These are phyloP conservation scores for Solanum bulbocastanum DNA, from an alignment of 257 asterid species.

Conservation along the genomic window DNA sequence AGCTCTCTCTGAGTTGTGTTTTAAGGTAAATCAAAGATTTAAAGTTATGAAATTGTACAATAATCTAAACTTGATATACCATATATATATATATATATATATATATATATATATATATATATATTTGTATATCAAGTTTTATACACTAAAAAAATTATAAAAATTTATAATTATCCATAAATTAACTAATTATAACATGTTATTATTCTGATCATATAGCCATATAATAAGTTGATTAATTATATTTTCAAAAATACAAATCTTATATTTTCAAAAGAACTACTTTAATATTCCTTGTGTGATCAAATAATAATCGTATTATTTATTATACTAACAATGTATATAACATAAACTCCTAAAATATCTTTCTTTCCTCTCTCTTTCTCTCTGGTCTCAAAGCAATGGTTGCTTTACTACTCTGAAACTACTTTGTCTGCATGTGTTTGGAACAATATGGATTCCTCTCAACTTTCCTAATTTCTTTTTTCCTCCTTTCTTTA, in stretches of 20 bases:
- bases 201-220: neutral
- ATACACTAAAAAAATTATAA: neutral
- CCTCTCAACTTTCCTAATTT: constrained; percentile 21
- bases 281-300: neutral
- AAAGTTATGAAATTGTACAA: neutral
- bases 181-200: neutral
- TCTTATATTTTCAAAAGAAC: neutral
- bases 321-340: neutral
- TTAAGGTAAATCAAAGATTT: neutral
- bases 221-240: neutral
- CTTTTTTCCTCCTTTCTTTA: neutral
- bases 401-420: constrained; percentile 58
- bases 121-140: neutral
- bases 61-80: neutral
- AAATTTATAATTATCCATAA: neutral
- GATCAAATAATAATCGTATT: neutral
- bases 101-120: neutral
- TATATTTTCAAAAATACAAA: neutral
- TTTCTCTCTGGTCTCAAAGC: constrained; percentile 62
- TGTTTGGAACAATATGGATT: constrained; percentile 92
- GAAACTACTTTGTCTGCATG: constrained; percentile 77
- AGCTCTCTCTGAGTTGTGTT: constrained; percentile 7
- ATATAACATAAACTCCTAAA: neutral
- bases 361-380: neutral
- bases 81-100: neutral